These are phyloP conservation scores for Dothistroma pini DNA, from an alignment of 2,329 filamentous ascomycete genomes.

Conservation along the genomic window DNA sequence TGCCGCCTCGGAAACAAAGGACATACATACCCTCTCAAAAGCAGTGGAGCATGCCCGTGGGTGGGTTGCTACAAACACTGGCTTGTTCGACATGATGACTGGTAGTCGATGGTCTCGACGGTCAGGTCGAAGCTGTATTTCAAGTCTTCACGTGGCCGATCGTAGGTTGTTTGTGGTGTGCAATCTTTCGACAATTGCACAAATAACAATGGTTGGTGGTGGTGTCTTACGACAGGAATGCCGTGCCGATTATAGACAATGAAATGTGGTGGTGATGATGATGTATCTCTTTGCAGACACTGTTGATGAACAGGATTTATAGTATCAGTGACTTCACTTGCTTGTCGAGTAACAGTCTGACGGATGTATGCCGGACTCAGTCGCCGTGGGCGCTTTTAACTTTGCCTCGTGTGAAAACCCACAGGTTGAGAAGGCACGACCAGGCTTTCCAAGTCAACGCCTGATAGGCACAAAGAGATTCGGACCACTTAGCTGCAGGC, in stretches of 20 bases:
- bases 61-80: slow-evolving; percentile 91
- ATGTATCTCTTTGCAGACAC: slow-evolving; percentile 3
- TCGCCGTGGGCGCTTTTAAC: slow-evolving; percentile 1
- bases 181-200: background rate
- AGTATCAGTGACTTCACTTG: background rate
- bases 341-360: background rate
- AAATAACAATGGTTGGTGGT: background rate
- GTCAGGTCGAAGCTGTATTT: slow-evolving; percentile 13
- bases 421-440: slow-evolving; percentile 11
- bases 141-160: slow-evolving; percentile 8
- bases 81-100: slow-evolving; percentile 64
- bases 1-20: background rate
- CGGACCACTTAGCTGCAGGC: slow-evolving; percentile 1
- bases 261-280: background rate
- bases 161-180: background rate
- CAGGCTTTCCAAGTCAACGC: background rate
- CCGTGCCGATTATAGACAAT: slow-evolving; percentile 4
- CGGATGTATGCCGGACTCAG: background rate
- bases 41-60: slow-evolving; percentile 94
- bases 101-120: slow-evolving; percentile 6
- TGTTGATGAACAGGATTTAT: background rate
- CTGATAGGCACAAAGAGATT: background rate
- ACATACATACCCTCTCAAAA: slow-evolving; percentile 79
- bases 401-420: background rate
- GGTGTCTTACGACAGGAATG: background rate